Evolutionary conservation across 176 grass and related monocot genomes (phyloP), one percentile per base, ranked within the genome.

Genomic region (Oropetium thomaeum): DNA sequence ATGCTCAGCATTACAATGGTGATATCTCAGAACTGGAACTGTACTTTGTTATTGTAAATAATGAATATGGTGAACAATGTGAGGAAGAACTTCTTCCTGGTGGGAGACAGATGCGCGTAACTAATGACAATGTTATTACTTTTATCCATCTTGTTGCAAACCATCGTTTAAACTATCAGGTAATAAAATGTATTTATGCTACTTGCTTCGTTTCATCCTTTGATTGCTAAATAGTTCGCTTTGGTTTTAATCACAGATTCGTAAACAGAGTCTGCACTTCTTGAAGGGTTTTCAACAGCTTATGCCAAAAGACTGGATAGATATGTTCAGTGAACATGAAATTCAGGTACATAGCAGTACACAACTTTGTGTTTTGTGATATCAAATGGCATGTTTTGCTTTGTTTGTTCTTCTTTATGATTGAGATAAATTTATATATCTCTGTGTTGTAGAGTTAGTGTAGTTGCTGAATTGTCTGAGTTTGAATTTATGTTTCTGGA

Each of bases 311-410:
- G 91, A 99, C 43, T 99, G 96, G 96, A 95, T 95, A 13, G 85
- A 99, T 74, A 90, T 99, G 89, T 99, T 99, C 79, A 95, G 82
- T 79, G 96, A 99, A 85, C 89, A 99, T 86, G 96, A 99, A 87
- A 83, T 99, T 90, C 96, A 99, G 91, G 96, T 99, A 86, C 60
- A n/a, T 62, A 74, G 16, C 14, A 78, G 35, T 72, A 29, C 32
- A 25, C 62, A 54, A 22, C 13, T 81, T 27, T 48, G 19, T 48
- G 38, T 75, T 15, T 41, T 10, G 43, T 34, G 25, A 79, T 80
- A 74, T 82, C 8, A 14, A 55, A 47, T 77, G 69, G 13, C 49
- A 17, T 52, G 5, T 66, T 23, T 23, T 49, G 16, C 45, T 7
- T 22, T n/a, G 19, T 52, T 49, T 66, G 11, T 65, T 43, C 47